A percentile compares a stretch with the other conserved stretches of the same genome.
Conservation (phyloP, 2,329 filamentous ascomycete species). For the Microascus cirrosus region DNA sequence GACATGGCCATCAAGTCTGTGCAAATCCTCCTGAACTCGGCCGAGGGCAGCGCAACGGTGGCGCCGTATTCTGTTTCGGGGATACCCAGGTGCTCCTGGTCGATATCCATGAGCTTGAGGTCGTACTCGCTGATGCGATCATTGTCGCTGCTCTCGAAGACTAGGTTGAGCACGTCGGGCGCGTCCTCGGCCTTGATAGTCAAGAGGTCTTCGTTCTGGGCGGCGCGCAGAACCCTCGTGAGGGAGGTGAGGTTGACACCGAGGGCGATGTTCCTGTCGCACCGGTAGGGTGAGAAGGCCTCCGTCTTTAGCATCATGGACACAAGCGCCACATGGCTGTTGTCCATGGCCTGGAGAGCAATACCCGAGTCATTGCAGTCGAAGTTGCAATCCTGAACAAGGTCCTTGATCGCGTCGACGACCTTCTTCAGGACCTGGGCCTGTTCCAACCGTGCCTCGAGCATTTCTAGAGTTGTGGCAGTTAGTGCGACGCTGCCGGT, state of each 20-base stretch:
- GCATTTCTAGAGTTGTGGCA: constrained; percentile 43
- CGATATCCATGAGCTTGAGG: constrained; percentile 99
- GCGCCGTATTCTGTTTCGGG: constrained; percentile 98
- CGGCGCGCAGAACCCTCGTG: constrained; percentile 92
- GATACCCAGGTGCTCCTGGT: constrained; percentile 98
- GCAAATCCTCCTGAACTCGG: constrained; percentile 91
- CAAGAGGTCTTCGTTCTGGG: constrained; percentile 86
- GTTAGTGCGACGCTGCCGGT: constrained; percentile 1
- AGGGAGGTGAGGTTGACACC: constrained; percentile 94
- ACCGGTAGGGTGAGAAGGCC: constrained; percentile 88
- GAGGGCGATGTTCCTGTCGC: constrained; percentile 96
- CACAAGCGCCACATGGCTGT: constrained; percentile 96
- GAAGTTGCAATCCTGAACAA: constrained; percentile 99
- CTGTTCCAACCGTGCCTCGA: constrained; percentile 96
- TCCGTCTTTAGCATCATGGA: constrained; percentile 98
- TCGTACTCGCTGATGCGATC: constrained; percentile 98
- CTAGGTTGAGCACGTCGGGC: constrained; percentile 87
- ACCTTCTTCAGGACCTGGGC: constrained; percentile 94
- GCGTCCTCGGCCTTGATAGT: constrained; percentile 97
- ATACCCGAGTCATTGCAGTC: constrained; percentile 99
- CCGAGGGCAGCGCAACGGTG: constrained; percentile 76
- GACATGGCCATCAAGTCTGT: constrained; percentile 84
- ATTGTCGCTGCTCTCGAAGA: constrained; percentile 81
- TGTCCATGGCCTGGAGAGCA: constrained; percentile 98
- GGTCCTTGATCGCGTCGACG: constrained; percentile 97